Base-by-base conservation (phyloP, 2,329 filamentous ascomycete species). In the Graphilbum sp. region DNA sequence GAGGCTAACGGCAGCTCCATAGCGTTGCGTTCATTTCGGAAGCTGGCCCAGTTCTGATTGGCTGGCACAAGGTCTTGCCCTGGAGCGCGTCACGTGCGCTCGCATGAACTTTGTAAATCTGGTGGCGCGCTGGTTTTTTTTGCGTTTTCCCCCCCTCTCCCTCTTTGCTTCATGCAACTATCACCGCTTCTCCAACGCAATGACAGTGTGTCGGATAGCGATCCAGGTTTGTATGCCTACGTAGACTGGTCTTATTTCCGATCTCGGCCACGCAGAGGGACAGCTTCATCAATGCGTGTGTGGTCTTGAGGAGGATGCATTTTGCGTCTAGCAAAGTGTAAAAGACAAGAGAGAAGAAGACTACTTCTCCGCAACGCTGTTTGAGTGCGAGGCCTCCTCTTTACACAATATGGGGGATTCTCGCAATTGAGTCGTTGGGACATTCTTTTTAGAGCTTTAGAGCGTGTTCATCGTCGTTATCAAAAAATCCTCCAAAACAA, bases 341-440 rank as follows among this genome's bases (percentile, higher is more conserved):
- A 39, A 41, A 57, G 56, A 59, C 56, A 49, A 59, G 55, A 59
- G 33, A 34, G 46, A 56, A 46, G 25, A 36, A 15, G 4, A 13
- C 4, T 18, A 11, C 7, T 19, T 31, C 16, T 37, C 40, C 23
- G 41, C 56, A 59, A 51, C 52, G 50, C 52, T 59, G 47, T 57
- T 59, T 59, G 57, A 59, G 57, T 59, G 56, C 55, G 56, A 48
- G 46, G 48, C 54, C 53, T 54, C 52, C 45, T 48, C 21, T 43
- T 48, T 47, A 46, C 42, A 45, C 34, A 19, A 44, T 48, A 41
- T 58, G 51, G 54, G 52, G 54, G 50, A 29, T 38, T 45, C 46
- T 52, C 54, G 57, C 57, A 59, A 59, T 59, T 58, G 52, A 57
- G 55, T 52, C 50, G 52, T 52, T 58, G 57, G 49, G 40, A 59